phyloP scores from a whole-genome alignment of 495 filamentous ascomycete genomes.

The Massariosphaeria phaeospora region DNA sequence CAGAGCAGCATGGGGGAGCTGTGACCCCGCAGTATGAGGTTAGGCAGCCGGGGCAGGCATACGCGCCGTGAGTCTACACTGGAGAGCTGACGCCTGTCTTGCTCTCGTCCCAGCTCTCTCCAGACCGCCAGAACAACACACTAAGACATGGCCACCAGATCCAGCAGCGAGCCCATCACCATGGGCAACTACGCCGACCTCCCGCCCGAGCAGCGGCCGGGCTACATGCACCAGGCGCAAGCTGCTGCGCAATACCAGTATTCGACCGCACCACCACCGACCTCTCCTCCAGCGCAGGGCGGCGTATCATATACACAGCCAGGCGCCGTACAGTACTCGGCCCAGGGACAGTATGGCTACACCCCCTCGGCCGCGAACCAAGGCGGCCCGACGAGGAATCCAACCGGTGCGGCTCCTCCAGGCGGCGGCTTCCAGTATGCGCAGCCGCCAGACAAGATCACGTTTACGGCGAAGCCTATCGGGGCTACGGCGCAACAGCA shows the following conservation, averaged over 20 bases:
- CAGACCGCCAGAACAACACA: not conserved
- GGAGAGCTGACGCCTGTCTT: no score
- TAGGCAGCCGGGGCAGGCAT: constrained; percentile 29
- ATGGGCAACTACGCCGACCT: constrained; percentile 39
- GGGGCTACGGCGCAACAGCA: constrained; percentile 13
- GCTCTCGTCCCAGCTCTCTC: not conserved
- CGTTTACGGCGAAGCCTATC: constrained; percentile 37
- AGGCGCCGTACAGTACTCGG: not conserved
- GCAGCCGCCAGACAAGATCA: constrained; percentile 33
- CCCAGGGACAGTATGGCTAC: constrained; percentile 14
- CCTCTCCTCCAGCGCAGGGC: constrained; percentile 2
- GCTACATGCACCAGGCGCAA: constrained; percentile 32
- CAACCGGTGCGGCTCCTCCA: not conserved
- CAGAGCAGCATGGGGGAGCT: constrained; percentile 14
- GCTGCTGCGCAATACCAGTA: constrained; percentile 23
- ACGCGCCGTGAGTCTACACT: constrained; percentile 15
- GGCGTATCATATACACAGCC: no score
- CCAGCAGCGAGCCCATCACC: constrained; percentile 27
- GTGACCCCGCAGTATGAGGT: constrained; percentile 31
- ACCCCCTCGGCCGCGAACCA: constrained; percentile 17
- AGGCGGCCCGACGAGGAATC: constrained; percentile 11
- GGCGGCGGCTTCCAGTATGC: constrained; percentile 36
- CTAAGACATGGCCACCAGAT: constrained; percentile 27
- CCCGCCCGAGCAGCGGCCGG: constrained; percentile 39
- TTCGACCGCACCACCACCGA: constrained; percentile 5